Base-by-base conservation (phyloP, 169 alveolate genomes). In the Plasmodium yoelii region DNA sequence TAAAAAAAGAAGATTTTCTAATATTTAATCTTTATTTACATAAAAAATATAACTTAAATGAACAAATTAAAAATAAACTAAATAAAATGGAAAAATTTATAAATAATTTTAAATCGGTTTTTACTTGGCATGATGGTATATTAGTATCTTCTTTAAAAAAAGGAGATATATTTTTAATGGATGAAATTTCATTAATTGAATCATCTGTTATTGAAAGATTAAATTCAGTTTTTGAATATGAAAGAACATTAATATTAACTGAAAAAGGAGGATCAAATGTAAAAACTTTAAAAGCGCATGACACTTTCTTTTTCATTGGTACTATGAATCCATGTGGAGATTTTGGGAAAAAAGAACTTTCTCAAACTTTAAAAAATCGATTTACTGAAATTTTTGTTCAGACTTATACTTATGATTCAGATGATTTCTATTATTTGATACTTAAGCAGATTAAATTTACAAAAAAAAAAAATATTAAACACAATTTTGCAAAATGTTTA, bases 301-400 rank as follows among this genome's bases (percentile, higher is more conserved):
- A 93, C 22, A 93, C 94, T 53, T 99, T 99, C 92, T 94, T 97
- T 19, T 94, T 98, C 42, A 95, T 98, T 57, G 99, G 99, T n/a
- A 98, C 99, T 13, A 99, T 99, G 99, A 98, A 99, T 90, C 99
- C 99, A 46, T 97, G 99, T 39, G 99, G 99, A 22, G 99, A 98
- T 93, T 99, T 96, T 92, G 99, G 99, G 18, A 99, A 99, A 95
- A 97, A 98, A 88, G 99, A 99, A 92, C 95, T 99, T 18, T 96
- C 99, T 39, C 99, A 99, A 42, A 99, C 99, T 24, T 94, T 99
- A 71, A 95, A 99, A 67, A 98, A 98, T 88, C 95, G 99, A 44
- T 97, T 99, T 86, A 99, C 99, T 8, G 99, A 98, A 93, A 97
- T 98, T 55, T 99, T 95, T 92, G 99, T 98, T 15, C 96, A 93